Base-by-base conservation (phyloP, 164 flowering plant genomes). In the Vitis labrusca region DNA sequence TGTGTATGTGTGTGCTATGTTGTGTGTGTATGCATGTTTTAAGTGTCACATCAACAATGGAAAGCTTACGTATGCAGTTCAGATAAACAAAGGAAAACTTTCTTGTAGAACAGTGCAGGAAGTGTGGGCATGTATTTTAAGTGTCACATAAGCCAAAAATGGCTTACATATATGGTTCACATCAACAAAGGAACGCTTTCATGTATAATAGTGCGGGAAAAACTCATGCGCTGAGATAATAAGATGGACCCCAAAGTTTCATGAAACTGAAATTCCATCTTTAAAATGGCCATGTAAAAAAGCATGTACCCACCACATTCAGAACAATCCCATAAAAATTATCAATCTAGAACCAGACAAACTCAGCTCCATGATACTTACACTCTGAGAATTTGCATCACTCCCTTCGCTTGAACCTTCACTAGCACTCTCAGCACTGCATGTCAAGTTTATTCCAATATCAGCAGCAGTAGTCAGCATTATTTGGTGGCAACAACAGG, bases 331-430 rank as follows among this genome's bases (percentile, higher is more conserved):
- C 44, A 32, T 44, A 15, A 61, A 32, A 37, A 30, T 12, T 11
- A 50, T 48, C 27, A 17, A 16, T 23, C 11, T 1, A 59, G 37
- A 13, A 50, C 17, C 29, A 61, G 16, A 67, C 0, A 16, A 56
- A 48, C 2, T 53, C 10, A 77, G 6, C 54, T 49, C 19, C 11
- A 58, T 32, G n/a, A 53, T 32, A 78, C 98, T 78, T 83, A 94
- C 99, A 85, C 83, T 88, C 76, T 91, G 89, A 67, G 99, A 94
- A 81, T 89, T 88, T 50, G 81, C 92, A 77, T 94, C 98, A 85
- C 98, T 94, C 81, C 98, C 97, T 82, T 91, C 97, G 77, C 98
- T 94, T 64, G 97, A 83, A 63, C 93, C 95, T 81, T 93, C 98
- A 77, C 93, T 91, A 69, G 69, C 91, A 78, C 98, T 94, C 73